These are phyloP conservation scores for Thinopyrum elongatum DNA, from an alignment of 176 grass and related monocot genomes.

Conservation along the genomic window DNA sequence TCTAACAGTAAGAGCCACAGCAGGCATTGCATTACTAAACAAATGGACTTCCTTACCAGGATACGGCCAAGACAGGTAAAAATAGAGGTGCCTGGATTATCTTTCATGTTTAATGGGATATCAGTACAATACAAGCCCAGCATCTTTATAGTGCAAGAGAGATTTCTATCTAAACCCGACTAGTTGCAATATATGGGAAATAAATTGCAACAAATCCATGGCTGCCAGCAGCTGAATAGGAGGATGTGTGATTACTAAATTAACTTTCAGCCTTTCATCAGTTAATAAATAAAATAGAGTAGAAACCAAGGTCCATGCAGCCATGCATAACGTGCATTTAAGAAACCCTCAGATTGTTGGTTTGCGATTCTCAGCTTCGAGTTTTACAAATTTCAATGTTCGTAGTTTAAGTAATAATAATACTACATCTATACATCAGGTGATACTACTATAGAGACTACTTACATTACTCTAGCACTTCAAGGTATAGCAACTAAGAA, in stretches of 20 bases:
- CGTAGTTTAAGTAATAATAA: not conserved
- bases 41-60: not conserved
- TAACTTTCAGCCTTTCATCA: not conserved
- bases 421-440: not conserved
- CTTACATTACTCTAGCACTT: constrained; percentile 10
- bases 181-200: not conserved
- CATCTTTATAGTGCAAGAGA: not conserved
- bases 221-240: not conserved
- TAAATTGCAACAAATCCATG: not conserved
- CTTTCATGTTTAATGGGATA: not conserved
- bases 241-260: not conserved
- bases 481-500: constrained; percentile 10
- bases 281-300: not conserved
- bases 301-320: not conserved
- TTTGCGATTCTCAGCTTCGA: not conserved
- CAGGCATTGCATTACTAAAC: not conserved
- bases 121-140: not conserved
- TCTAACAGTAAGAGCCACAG: not conserved
- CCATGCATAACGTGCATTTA: not conserved
- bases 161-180: not conserved
- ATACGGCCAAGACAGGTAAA: not conserved
- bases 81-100: not conserved
- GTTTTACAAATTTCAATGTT: not conserved
- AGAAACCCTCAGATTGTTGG: not conserved
- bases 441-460: not conserved